Base-by-base conservation (phyloP, 495 filamentous ascomycete species). In the Hypoxylon fragiforme region DNA sequence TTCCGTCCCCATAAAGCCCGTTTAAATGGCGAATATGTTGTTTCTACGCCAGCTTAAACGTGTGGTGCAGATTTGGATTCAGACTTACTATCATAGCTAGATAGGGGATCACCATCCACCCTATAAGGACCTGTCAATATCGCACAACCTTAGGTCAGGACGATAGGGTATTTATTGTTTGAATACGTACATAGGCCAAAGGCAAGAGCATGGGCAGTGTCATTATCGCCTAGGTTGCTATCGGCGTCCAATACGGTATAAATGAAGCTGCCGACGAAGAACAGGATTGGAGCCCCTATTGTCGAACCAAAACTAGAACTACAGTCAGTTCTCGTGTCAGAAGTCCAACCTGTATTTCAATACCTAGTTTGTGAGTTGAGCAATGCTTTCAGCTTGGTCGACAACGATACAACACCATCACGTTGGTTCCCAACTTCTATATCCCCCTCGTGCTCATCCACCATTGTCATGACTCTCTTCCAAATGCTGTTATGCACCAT, bases 131-230 rank as follows among this genome's bases (percentile, higher is more conserved):
- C 37, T n/a, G n/a, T 63, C 38, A 63, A 54, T 15, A 46, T 7
- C 3, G 11, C 2, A 2, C 3, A 51, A 5, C 3, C 4, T 3
- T 11, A 1, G 7, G 4, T 9, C 2, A 3, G 34, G 35, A 13
- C 1, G 1, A 9, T 12, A 1, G 2, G 18, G 4, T 22, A 57
- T n/a, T n/a, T n/a, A n/a, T n/a, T n/a, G n/a, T n/a, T n/a, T n/a
- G n/a, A 43, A 13, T 44, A 70, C 61, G 69, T 67, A 72, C 76
- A 79, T 31, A 76, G 62, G 8, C 77, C 77, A 50, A 77, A 77
- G 2, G 77, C 76, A 3, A 80, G 54, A 1, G 74, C 63, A 19
- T 71, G 62, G 3, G 75, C 66, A 0, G 73, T 71, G 45, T 74
- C 70, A 3, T 73, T 68, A 40, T 79, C 70, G 2, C 74, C 73